A percentile compares a stretch with the other conserved stretches of the same genome.
Evolutionary conservation across 73 alveolate genomes (phyloP).

Genomic region (Paramecium pentaurelia): DNA sequence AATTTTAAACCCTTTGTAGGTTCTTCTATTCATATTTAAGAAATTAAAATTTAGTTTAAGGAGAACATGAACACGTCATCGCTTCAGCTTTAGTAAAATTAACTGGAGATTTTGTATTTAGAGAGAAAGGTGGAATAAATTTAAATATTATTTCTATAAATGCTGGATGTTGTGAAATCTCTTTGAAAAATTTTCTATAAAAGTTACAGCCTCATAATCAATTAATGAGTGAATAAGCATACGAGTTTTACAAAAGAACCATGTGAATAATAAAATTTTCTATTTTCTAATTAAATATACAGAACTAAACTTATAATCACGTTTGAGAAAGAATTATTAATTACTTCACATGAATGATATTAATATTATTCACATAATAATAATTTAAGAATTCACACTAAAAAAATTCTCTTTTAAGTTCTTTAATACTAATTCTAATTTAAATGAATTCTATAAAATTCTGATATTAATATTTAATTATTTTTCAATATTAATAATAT

Average conservation of each 20-base stretch:
- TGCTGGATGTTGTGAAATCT: conserved; percentile 47
- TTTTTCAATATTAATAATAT: neutral
- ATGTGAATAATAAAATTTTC: neutral
- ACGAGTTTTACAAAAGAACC: neutral
- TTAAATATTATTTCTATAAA: neutral
- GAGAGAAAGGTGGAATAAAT: neutral
- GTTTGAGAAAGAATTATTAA: neutral
- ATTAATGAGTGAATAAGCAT: conserved; percentile 5
- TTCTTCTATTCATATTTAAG: neutral
- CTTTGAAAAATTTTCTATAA: neutral
- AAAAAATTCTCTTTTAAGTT: too few relatives aligned
- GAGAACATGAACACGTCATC: conserved; percentile 15
- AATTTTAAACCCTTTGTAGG: neutral
- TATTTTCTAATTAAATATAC: neutral
- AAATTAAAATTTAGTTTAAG: neutral
- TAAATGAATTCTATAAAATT: neutral
- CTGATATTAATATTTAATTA: too few relatives aligned
- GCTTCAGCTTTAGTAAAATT: neutral
- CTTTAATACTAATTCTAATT: neutral
- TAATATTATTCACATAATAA: neutral
- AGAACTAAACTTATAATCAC: neutral
- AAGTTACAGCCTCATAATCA: neutral
- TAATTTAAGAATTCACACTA: neutral
- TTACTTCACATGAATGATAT: neutral
- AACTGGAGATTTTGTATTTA: conserved; percentile 35